Conservation (phyloP, 192 early-diverging fungal species). For the Umbelopsis sp. region DNA sequence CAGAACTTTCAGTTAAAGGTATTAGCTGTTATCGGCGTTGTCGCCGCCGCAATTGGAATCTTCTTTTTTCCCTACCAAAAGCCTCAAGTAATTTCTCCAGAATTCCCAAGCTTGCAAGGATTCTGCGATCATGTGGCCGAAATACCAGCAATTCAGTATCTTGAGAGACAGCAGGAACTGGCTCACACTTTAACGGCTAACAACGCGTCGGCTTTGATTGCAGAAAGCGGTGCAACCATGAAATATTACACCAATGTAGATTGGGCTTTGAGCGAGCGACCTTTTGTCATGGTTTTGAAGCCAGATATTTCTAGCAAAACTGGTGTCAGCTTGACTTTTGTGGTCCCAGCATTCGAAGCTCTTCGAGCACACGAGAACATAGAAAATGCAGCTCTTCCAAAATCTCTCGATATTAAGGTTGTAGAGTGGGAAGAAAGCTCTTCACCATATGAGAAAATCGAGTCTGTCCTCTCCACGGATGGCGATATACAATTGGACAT, state of each 20-base stretch:
- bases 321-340: constrained; percentile 43
- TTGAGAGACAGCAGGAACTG: constrained; percentile 41
- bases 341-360: constrained; percentile 53
- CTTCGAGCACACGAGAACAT: constrained; percentile 42
- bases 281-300: constrained; percentile 43
- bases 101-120: constrained; percentile 28
- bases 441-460: constrained; percentile 47
- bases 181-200: constrained; percentile 33
- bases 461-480: constrained; percentile 26
- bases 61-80: neutral
- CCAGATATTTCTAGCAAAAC: neutral
- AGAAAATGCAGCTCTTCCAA: constrained; percentile 21
- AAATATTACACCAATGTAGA: constrained; percentile 48
- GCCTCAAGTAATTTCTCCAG: neutral
- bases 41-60: neutral
- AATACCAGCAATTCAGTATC: constrained; percentile 39
- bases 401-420: constrained; percentile 21
- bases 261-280: constrained; percentile 49
- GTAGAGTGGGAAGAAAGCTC: constrained; percentile 48
- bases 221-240: constrained; percentile 52
- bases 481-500: constrained; percentile 42
- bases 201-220: constrained; percentile 43
- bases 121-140: constrained; percentile 44
- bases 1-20: neutral
- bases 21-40: neutral